These are phyloP conservation scores for Tremella mesenterica DNA, from an alignment of 768 basidiomycete species.

Conservation along the genomic window DNA sequence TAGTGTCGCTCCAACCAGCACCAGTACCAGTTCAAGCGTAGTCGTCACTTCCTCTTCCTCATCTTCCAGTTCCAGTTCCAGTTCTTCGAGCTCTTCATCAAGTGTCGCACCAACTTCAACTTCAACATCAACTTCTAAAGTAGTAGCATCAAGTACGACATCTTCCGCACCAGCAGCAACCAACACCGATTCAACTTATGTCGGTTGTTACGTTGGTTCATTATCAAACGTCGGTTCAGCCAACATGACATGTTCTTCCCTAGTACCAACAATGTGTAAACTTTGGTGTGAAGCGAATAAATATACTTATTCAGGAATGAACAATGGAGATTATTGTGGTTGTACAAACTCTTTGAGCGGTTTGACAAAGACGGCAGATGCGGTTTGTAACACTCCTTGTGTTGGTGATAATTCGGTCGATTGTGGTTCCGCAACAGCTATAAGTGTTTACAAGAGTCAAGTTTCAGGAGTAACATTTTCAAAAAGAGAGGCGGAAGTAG, in stretches of 20 bases:
- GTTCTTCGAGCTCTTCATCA: conserved; percentile 6
- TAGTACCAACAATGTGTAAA: conserved; percentile 27
- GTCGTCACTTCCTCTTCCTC: neutral
- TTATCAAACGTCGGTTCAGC: conserved; percentile 3
- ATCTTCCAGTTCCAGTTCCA: neutral
- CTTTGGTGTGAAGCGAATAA: conserved; percentile 30
- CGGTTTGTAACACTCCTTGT: conserved; percentile 8
- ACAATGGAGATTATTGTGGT: conserved; percentile 22
- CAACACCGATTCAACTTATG: neutral
- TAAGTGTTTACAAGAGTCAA: conserved; percentile 15
- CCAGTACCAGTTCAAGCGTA: neutral
- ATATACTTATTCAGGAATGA: conserved; percentile 21
- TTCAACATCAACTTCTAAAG: conserved; percentile 6
- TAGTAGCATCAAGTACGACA: conserved; percentile 1
- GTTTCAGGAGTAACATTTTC: too few species aligned
- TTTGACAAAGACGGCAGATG: conserved; percentile 1
- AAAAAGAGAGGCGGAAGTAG: too few species aligned
- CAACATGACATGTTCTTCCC: conserved; percentile 16
- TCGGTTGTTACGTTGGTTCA: conserved; percentile 20
- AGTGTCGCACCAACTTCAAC: neutral
- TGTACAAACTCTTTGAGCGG: conserved; percentile 13
- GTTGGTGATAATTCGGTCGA: conserved; percentile 4
- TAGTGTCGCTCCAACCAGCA: neutral
- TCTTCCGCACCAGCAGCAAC: conserved; percentile 1
- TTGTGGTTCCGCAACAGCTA: conserved; percentile 13